Evolutionary conservation across 768 basidiomycete species (phyloP).

Genomic region (Trametes maxima): DNA sequence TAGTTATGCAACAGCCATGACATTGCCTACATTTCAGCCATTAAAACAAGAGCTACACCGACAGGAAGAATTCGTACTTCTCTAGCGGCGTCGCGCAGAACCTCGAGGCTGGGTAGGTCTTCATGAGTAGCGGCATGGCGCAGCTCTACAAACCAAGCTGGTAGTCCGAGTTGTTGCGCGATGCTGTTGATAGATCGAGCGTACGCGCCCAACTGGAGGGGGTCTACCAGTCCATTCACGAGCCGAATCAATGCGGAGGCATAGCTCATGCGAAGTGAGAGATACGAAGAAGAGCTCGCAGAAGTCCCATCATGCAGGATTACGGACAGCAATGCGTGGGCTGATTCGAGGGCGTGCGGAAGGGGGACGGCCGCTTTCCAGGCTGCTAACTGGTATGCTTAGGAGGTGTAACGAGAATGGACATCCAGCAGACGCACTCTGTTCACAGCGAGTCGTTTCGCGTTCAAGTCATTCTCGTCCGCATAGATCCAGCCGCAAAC

Average conservation of each 20-base stretch:
- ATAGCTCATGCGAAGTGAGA: constrained; percentile 74
- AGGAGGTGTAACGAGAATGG: neutral
- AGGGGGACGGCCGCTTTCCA: constrained; percentile 76
- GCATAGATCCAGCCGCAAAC: constrained; percentile 75
- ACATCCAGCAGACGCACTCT: constrained; percentile 47
- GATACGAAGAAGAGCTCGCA: constrained; percentile 26
- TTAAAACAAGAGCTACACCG: neutral
- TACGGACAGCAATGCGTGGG: constrained; percentile 61
- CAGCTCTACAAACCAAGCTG: constrained; percentile 87
- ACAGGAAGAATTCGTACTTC: constrained; percentile 50
- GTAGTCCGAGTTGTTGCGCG: constrained; percentile 83
- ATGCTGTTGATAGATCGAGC: constrained; percentile 91
- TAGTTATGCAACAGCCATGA: constrained; percentile 84
- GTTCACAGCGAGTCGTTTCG: constrained; percentile 61
- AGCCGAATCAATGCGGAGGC: constrained; percentile 82
- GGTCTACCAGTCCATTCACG: constrained; percentile 95
- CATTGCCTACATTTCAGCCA: constrained; percentile 58
- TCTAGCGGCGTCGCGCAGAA: constrained; percentile 74
- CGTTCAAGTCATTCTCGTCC: constrained; percentile 59
- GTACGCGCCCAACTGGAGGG: constrained; percentile 85
- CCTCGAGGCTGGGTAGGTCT: constrained; percentile 81
- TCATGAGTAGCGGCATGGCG: constrained; percentile 97
- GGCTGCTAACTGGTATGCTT: constrained; percentile 62
- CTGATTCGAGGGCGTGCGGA: constrained; percentile 82
- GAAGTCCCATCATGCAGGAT: constrained; percentile 53